Percentiles rank a stretch among this genome's conserved stretches.
Evolutionary conservation across 2,329 filamentous ascomycete species (phyloP).

Genomic region (Cercospora sp.): DNA sequence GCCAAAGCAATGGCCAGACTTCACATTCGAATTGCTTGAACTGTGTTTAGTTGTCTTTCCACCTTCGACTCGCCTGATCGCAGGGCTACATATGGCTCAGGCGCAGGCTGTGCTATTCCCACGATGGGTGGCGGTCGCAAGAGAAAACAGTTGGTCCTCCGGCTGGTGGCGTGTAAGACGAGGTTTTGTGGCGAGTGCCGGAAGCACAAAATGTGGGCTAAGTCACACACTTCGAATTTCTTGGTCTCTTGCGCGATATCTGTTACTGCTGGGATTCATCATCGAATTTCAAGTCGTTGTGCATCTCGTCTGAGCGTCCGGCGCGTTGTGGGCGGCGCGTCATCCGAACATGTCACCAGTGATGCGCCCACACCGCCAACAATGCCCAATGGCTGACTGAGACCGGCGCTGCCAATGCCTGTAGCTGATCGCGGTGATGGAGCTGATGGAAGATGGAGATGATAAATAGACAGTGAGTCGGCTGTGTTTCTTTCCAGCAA

Average conservation of each 20-base stretch:
- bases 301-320: neutral
- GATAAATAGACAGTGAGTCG: neutral
- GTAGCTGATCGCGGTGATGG: neutral
- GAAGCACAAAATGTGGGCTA: neutral
- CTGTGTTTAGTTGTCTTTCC: neutral
- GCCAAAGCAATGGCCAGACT: neutral
- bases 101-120: neutral
- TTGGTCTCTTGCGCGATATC: neutral
- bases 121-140: neutral
- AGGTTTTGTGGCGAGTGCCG: neutral
- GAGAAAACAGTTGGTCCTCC: neutral
- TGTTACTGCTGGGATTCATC: neutral
- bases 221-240: neutral
- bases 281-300: neutral
- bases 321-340: neutral
- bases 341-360: neutral
- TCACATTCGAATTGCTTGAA: neutral
- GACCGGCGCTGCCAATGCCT: neutral
- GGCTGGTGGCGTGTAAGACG: neutral
- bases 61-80: neutral
- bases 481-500: neutral
- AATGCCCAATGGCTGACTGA: neutral
- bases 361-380: neutral
- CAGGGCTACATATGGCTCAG: neutral
- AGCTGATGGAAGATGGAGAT: neutral